A percentile compares a stretch with the other conserved stretches of the same genome.
These are phyloP conservation scores for Metroxylon sagu DNA, from an alignment of 176 grass and related monocot species.

Conservation along the genomic window DNA sequence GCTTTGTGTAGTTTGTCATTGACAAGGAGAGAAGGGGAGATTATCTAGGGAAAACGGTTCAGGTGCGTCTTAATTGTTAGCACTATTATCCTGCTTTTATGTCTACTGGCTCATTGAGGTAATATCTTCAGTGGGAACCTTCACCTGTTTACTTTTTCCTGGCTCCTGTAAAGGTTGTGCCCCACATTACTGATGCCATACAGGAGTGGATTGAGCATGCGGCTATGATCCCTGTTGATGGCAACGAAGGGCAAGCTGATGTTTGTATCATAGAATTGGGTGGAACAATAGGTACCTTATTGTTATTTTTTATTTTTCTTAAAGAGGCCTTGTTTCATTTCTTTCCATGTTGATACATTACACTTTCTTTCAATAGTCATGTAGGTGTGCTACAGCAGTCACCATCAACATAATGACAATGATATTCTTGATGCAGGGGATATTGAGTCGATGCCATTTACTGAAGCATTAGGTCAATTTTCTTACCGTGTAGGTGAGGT, in stretches of 20 bases:
- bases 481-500: slow-evolving; percentile 33
- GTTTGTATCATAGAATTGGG: slow-evolving; percentile 44
- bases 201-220: slow-evolving; percentile 43
- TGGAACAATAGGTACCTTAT: slow-evolving; percentile 35
- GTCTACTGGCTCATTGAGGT: background rate
- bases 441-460: slow-evolving; percentile 41
- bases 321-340: no score
- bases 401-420: no score
- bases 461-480: slow-evolving; percentile 42
- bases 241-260: slow-evolving; percentile 35
- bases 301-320: no score
- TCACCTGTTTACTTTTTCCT: background rate
- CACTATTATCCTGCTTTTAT: background rate
- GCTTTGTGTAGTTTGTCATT: slow-evolving; percentile 31
- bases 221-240: slow-evolving; percentile 34
- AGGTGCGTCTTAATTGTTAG: slow-evolving; percentile 19
- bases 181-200: slow-evolving; percentile 47
- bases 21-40: slow-evolving; percentile 46
- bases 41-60: slow-evolving; percentile 49
- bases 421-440: slow-evolving; percentile 26
- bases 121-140: background rate
- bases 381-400: no score
- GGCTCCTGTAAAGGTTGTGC: slow-evolving; percentile 27
- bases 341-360: no score
- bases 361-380: no score